Conservation (phyloP, 1,284 basidiomycete genomes). For the Retiboletus flavoniger region DNA sequence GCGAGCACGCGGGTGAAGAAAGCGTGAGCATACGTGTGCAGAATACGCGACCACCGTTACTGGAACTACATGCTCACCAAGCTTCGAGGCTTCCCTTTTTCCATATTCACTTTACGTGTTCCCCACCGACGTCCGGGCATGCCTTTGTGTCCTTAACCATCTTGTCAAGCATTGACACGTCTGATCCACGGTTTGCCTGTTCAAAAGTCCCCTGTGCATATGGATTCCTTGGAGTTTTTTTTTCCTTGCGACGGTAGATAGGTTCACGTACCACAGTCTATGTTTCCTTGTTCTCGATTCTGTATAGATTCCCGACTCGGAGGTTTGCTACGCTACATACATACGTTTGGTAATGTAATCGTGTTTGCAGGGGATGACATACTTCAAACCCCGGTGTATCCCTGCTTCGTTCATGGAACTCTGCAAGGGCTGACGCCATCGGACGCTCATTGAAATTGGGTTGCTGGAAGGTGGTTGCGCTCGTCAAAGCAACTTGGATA, state of each 20-base stretch:
- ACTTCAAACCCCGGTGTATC: background rate
- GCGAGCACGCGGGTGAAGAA: constrained; percentile 11
- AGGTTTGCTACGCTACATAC: background rate
- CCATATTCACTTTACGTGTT: background rate
- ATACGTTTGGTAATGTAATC: background rate
- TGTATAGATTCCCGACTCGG: background rate
- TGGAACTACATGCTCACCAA: background rate
- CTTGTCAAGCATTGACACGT: background rate
- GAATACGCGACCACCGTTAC: too few relatives aligned
- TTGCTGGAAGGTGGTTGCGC: too few relatives aligned
- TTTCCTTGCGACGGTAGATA: background rate
- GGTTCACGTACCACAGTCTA: constrained; percentile 7
- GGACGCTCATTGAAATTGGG: too few relatives aligned
- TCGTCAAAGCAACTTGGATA: too few relatives aligned
- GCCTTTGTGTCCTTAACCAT: background rate
- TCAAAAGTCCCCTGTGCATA: background rate
- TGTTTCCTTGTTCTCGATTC: background rate
- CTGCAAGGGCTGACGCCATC: too few relatives aligned
- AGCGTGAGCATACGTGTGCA: too few relatives aligned
- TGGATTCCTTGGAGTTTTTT: background rate
- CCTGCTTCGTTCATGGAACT: too few relatives aligned
- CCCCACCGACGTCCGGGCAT: background rate
- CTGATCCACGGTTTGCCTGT: background rate
- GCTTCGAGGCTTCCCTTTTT: background rate
- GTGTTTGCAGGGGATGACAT: background rate